Evolutionary conservation across 805 yeast species (phyloP), one percentile per base, ranked within the genome.

Genomic region (Schwanniomyces pseudopolymorphus): DNA sequence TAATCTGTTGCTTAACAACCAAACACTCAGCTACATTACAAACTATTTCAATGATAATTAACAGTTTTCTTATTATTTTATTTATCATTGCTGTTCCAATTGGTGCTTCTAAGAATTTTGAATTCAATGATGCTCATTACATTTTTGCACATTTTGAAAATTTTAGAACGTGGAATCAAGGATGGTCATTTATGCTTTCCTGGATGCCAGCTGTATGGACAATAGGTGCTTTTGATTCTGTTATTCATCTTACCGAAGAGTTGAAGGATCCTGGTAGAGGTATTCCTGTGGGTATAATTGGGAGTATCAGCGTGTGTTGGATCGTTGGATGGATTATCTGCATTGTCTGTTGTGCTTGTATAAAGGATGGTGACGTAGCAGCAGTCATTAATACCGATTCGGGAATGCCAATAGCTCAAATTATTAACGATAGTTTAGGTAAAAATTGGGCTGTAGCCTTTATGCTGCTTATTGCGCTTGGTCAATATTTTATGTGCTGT

Each of bases 161-260:
- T 57, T 63, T 61, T 42, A 69, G 82, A 28, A 75, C 72, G 28
- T 84, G 87, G 83, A 71, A 39, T 7, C 31, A 39, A 16, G 63
- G 62, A 6, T 63, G 66, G 66, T 75, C 80, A 39, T 78, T 71
- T 61, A 62, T 82, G 52, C 77, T 77, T 35, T 71, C 77, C 11
- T 79, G 82, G 75, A 75, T 82, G 80, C 83, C 89, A 0, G 82
- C 84, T 1, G 77, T 84, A 48, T 85, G 91, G 90, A 83, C 88
- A 16, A 84, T 85, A 59, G 86, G 87, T 21, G 82, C 86, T 0
- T 84, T 83, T 60, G 90, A 85, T 60, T 78, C 87, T 6, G 81
- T 85, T 55, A 81, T 85, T 42, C 89, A 85, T 66, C 80, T 83
- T 80, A 73, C 85, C 19, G 91, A 85, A 61, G 89, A 85, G 61